Conservation (phyloP, 257 asterid species). For the Vinca minor region DNA sequence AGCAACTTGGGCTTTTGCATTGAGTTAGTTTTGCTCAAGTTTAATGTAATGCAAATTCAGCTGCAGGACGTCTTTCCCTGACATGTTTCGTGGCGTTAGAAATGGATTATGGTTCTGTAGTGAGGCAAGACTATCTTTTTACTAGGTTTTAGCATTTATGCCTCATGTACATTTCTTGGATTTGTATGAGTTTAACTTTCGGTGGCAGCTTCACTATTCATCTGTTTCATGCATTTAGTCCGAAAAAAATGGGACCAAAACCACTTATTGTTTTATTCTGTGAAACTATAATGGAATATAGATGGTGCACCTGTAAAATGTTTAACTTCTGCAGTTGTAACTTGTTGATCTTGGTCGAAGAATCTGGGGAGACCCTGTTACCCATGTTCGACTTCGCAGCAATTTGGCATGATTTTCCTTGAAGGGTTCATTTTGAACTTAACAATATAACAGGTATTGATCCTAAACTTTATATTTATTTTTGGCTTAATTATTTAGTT, state of each 20-base stretch:
- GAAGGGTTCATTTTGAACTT: background rate
- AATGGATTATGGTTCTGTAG: slow-evolving; percentile 16
- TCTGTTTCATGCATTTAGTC: background rate
- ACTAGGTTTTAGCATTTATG: background rate
- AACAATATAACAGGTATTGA: background rate
- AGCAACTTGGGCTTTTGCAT: slow-evolving; percentile 23
- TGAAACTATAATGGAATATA: background rate
- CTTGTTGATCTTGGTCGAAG: background rate
- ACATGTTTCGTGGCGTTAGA: slow-evolving; percentile 5
- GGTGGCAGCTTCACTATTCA: background rate
- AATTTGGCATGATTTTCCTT: background rate
- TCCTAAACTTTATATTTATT: background rate
- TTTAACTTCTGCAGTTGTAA: background rate
- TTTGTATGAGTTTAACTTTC: background rate
- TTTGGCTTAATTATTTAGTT: background rate
- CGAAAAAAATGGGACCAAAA: background rate
- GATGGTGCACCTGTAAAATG: background rate
- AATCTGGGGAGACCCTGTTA: background rate
- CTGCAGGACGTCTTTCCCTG: slow-evolving; percentile 9
- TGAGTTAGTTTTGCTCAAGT: slow-evolving; percentile 16
- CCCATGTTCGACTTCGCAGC: slow-evolving; percentile 1
- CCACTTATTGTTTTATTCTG: background rate
- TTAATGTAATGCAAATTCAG: slow-evolving; percentile 16
- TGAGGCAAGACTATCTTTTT: slow-evolving; percentile 6
- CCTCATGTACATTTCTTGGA: background rate